Evolutionary conservation across 495 filamentous ascomycete species (phyloP).

Genomic region (Acidiella bohemica): DNA sequence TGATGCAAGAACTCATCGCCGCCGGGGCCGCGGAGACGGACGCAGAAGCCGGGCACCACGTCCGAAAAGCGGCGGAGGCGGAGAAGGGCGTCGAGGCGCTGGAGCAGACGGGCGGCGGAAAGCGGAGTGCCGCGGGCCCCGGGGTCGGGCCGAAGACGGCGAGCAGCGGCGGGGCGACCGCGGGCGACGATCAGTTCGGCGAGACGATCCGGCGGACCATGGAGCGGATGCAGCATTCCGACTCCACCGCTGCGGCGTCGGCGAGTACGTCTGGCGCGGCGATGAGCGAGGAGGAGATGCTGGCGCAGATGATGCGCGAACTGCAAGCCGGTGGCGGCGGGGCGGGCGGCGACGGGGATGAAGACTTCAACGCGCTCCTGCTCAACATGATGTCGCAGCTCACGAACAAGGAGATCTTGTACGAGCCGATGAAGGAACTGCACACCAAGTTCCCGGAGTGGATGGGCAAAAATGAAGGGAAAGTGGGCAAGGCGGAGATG

Average conservation of each 20-base stretch:
- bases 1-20: constrained; percentile 63
- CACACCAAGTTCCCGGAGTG: constrained; percentile 80
- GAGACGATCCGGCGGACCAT: constrained; percentile 83
- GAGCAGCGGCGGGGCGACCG: constrained; percentile 15
- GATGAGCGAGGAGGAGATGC: constrained; percentile 51
- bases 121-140: too few relatives aligned
- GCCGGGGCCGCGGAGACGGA: constrained; percentile 26
- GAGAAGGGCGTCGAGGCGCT: constrained; percentile 11
- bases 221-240: constrained; percentile 83
- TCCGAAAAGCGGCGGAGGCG: constrained; percentile 13
- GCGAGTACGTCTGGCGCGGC: constrained; percentile 33
- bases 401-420: constrained; percentile 94
- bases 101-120: constrained; percentile 11
- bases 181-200: constrained; percentile 48
- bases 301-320: constrained; percentile 75
- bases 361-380: constrained; percentile 83
- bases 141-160: too few relatives aligned
- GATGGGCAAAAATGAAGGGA: constrained; percentile 60
- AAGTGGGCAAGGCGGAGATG: constrained; percentile 52
- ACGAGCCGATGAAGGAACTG: constrained; percentile 97
- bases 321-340: constrained; percentile 45
- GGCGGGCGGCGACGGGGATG: constrained; percentile 50
- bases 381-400: constrained; percentile 97
- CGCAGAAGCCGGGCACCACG: constrained; percentile 12
- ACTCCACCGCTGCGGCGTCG: constrained; percentile 60